Evolutionary conservation across 495 filamentous ascomycete genomes (phyloP), one percentile per base, ranked within the genome.

Genomic region (Arthonia radiata): DNA sequence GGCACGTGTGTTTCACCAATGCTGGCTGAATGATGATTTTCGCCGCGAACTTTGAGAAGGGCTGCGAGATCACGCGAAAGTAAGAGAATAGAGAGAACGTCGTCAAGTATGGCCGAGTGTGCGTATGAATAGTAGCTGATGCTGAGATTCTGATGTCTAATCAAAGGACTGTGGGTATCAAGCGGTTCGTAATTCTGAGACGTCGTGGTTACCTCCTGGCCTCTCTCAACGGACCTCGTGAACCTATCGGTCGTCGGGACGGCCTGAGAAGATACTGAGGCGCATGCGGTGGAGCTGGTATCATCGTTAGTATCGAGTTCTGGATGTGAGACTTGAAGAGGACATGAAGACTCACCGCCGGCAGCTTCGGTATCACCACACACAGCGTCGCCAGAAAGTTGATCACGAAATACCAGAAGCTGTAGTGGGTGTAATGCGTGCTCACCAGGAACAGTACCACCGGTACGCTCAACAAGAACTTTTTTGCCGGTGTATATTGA

Each of bases 361-460:
- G 86, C 37, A 97, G 50, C 52, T 97, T 97, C 16, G 86, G 86
- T 43, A 97, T 80, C 25, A 97, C 73, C 28, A 94, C 86, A 4
- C 56, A 79, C 37, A 94, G 50, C 14, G 82, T 77, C 25, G 86
- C 86, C 36, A 92, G 53, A 40, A 82, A 79, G 54, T 97, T 97
- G 53, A 97, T 83, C 38, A 71, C 80, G 44, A 97, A 97, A 49
- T 91, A 91, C 12, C 74, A 71, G 42, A 92, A 44, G 51, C 91
- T 83, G 55, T 94, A 97, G 49, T 91, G 83, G 33, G 86, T 93
- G 49, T 93, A 97, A 51, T 97, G 86, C 27, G 86, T 97, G 59
- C 82, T 92, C 33, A 93, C 56, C 30, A 97, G 61, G 46, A 97
- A 97, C 39, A 97, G 62, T 33, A 80, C 61, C 35, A 97, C 81